Conservation (phyloP, 768 basidiomycete genomes). For the Asterophora lycoperdoides region DNA sequence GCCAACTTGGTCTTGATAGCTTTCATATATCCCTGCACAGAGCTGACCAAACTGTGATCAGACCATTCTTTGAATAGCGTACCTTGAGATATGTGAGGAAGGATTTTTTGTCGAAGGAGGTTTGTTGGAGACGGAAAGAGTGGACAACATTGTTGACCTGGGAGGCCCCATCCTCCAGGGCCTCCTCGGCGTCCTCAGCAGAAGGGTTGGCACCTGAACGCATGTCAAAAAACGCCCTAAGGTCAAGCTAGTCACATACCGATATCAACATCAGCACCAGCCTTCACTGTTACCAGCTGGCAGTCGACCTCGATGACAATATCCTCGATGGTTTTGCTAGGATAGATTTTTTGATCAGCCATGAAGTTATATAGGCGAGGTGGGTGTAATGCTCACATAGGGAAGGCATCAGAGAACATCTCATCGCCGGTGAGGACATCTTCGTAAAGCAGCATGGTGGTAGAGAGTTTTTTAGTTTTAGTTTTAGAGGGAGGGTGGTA, state of each 20-base stretch:
- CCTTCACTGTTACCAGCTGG: constrained; percentile 59
- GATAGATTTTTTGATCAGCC: constrained; percentile 9
- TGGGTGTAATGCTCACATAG: constrained; percentile 48
- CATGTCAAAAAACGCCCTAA: neutral
- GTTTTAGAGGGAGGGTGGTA: constrained; percentile 15
- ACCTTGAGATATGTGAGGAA: constrained; percentile 84
- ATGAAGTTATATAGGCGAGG: neutral
- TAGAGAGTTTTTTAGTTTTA: constrained; percentile 9
- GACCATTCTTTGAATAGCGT: constrained; percentile 6
- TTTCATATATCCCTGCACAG: constrained; percentile 91
- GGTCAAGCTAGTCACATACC: constrained; percentile 42
- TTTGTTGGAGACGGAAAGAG: constrained; percentile 85
- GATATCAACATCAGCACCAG: constrained; percentile 82
- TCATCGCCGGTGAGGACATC: constrained; percentile 81
- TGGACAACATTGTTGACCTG: constrained; percentile 87
- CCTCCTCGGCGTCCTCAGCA: constrained; percentile 79
- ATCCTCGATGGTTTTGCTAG: constrained; percentile 72
- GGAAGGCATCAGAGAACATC: constrained; percentile 94
- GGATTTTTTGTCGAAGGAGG: constrained; percentile 87
- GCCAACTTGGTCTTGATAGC: constrained; percentile 65
- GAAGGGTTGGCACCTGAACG: constrained; percentile 86
- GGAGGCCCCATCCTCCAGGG: constrained; percentile 69
- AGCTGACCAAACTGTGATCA: neutral
- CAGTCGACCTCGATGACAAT: constrained; percentile 90
- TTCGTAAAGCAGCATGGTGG: constrained; percentile 66